phyloP scores from a whole-genome alignment of 352 stramenopile species.

The Phytophthora boehmeriae region DNA sequence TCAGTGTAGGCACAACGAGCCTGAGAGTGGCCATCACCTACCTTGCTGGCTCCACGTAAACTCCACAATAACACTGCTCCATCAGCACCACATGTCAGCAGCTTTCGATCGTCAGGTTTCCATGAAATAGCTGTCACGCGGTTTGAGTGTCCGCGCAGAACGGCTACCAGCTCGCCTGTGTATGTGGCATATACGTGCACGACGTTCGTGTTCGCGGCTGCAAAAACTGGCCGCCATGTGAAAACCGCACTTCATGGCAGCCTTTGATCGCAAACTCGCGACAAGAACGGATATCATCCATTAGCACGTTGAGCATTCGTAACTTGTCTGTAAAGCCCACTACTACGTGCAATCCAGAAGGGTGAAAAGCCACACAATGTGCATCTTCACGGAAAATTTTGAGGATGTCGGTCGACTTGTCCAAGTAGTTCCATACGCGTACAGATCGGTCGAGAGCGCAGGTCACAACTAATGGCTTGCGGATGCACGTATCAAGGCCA shows the following conservation, averaged over 20 bases:
- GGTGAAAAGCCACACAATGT: slow-evolving; percentile 90
- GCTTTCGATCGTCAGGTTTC: slow-evolving; percentile 78
- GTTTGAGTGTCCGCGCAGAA: slow-evolving; percentile 84
- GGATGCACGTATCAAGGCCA: slow-evolving; percentile 92
- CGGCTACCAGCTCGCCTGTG: slow-evolving; percentile 69
- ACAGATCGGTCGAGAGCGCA: slow-evolving; percentile 92
- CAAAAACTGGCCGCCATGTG: slow-evolving; percentile 92
- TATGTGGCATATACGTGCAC: slow-evolving; percentile 88
- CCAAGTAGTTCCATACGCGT: slow-evolving; percentile 94
- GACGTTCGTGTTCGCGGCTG: slow-evolving; percentile 88
- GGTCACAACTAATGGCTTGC: slow-evolving; percentile 92
- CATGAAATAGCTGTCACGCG: slow-evolving; percentile 81
- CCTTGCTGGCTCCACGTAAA: slow-evolving; percentile 69
- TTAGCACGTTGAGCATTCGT: slow-evolving; percentile 93
- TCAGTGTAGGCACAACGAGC: slow-evolving; percentile 79
- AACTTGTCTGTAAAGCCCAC: slow-evolving; percentile 95
- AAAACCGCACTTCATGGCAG: slow-evolving; percentile 92
- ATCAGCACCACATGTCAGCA: slow-evolving; percentile 80
- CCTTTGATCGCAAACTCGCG: slow-evolving; percentile 93
- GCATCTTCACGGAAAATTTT: slow-evolving; percentile 93
- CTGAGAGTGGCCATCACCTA: slow-evolving; percentile 81
- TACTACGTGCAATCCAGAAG: slow-evolving; percentile 87
- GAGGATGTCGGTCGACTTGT: slow-evolving; percentile 91
- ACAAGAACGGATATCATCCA: slow-evolving; percentile 93
- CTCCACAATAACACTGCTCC: slow-evolving; percentile 84